Percentiles rank a stretch among this genome's conserved stretches.
Conservation (phyloP, 2,329 filamentous ascomycete genomes). For the Aureobasidium sp. region DNA sequence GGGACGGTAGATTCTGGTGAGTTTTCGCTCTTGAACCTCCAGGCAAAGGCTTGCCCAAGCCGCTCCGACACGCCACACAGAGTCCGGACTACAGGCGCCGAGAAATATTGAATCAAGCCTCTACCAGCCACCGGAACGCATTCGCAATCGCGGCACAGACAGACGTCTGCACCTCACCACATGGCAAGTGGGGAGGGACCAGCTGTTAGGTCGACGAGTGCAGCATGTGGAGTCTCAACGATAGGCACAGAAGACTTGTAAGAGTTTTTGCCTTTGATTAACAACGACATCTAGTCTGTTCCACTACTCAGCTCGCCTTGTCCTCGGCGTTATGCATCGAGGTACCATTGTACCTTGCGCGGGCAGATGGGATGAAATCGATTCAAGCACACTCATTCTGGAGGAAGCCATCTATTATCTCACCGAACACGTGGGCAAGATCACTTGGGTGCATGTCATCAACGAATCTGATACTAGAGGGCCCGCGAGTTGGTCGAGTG, state of each 20-base stretch:
- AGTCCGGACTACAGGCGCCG: not conserved
- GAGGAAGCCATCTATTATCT: not conserved
- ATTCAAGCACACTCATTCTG: not conserved
- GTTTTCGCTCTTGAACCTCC: not conserved
- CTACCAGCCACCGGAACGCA: not conserved
- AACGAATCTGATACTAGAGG: no score
- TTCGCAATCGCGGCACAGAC: constrained; percentile 8
- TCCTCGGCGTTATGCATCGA: not conserved
- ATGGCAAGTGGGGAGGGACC: not conserved
- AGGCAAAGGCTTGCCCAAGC: not conserved
- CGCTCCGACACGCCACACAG: constrained; percentile 1
- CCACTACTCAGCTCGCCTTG: constrained; percentile 3
- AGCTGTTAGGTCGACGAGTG: not conserved
- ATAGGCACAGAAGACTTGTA: not conserved
- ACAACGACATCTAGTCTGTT: not conserved
- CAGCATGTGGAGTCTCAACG: constrained; percentile 3
- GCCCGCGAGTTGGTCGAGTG: no score
- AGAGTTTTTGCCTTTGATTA: constrained; percentile 7
- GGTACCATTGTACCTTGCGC: not conserved
- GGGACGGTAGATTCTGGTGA: not conserved
- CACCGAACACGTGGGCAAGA: not conserved
- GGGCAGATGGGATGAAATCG: not conserved
- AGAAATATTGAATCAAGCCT: not conserved
- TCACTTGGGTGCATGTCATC: not conserved
- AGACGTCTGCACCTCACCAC: not conserved